Evolutionary conservation across 2,329 filamentous ascomycete species (phyloP).

Genomic region (Fusarium lateritium): DNA sequence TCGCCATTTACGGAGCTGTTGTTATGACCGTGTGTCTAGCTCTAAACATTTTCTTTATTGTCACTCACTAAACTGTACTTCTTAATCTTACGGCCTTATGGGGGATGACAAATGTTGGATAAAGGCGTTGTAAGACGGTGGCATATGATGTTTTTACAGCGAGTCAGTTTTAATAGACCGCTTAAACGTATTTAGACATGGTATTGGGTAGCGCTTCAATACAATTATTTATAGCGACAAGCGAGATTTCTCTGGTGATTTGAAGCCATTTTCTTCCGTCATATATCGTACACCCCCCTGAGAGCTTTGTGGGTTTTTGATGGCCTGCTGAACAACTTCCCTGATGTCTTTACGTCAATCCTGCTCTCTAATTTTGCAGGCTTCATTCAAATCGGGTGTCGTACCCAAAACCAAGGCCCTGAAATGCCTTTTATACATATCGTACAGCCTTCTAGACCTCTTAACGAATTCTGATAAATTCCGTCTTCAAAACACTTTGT

Average conservation of each 20-base stretch:
- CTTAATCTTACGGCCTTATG: slow-evolving; percentile 35
- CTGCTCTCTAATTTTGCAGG: slow-evolving; percentile 14
- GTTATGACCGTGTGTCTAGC: slow-evolving; percentile 92
- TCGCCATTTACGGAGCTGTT: slow-evolving; percentile 86
- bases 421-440: slow-evolving; percentile 50
- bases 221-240: slow-evolving; percentile 42
- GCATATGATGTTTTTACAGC: slow-evolving; percentile 45
- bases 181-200: slow-evolving; percentile 46
- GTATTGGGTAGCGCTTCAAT: slow-evolving; percentile 42
- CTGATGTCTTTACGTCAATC: background rate
- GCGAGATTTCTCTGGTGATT: slow-evolving; percentile 10
- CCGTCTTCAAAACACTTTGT: slow-evolving; percentile 47
- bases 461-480: slow-evolving; percentile 52
- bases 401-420: slow-evolving; percentile 48
- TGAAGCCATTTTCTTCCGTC: slow-evolving; percentile 1
- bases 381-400: slow-evolving; percentile 18
- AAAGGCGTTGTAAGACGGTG: slow-evolving; percentile 40
- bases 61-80: slow-evolving; percentile 62
- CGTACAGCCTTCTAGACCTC: slow-evolving; percentile 41
- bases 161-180: slow-evolving; percentile 36
- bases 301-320: background rate
- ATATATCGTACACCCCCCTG: slow-evolving; percentile 35
- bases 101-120: slow-evolving; percentile 40
- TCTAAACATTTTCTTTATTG: slow-evolving; percentile 86
- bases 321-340: slow-evolving; percentile 1